Evolutionary conservation across 2,329 filamentous ascomycete genomes (phyloP).

Genomic region (Zymoseptoria ardabiliae): DNA sequence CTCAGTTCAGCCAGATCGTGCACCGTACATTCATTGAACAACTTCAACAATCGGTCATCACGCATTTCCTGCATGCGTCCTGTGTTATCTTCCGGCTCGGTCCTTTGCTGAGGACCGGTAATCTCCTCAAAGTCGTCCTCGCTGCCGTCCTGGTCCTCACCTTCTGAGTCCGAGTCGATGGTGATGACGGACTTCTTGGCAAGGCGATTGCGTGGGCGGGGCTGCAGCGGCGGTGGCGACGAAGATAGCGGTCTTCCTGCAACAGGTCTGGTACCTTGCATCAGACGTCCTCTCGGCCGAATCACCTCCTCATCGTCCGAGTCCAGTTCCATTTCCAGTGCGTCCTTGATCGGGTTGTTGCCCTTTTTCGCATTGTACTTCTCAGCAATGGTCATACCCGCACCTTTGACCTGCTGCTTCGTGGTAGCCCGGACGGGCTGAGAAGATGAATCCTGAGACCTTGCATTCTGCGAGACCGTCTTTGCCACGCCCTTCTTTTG

Average conservation of each 20-base stretch:
- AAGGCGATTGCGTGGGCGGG: slow-evolving; percentile 10
- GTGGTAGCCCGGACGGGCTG: slow-evolving; percentile 37
- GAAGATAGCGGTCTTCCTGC: slow-evolving; percentile 30
- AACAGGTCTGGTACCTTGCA: slow-evolving; percentile 42
- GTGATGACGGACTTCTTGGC: slow-evolving; percentile 24
- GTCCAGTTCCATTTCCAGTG: slow-evolving; percentile 1
- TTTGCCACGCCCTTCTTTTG: slow-evolving; percentile 21
- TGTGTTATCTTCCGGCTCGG: slow-evolving; percentile 30
- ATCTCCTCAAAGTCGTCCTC: slow-evolving; percentile 14
- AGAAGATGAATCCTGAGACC: slow-evolving; percentile 7
- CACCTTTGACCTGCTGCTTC: slow-evolving; percentile 49
- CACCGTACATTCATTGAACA: slow-evolving; percentile 72
- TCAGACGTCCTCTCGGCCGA: slow-evolving; percentile 34
- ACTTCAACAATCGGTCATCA: slow-evolving; percentile 55
- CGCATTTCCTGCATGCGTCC: slow-evolving; percentile 14
- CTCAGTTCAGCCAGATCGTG: slow-evolving; percentile 77
- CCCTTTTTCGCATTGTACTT: slow-evolving; percentile 21
- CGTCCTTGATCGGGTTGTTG: slow-evolving; percentile 6
- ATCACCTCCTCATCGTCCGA: slow-evolving; percentile 24
- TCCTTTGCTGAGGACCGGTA: not conserved
- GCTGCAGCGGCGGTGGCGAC: slow-evolving; percentile 18
- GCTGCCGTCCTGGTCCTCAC: slow-evolving; percentile 27
- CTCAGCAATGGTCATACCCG: slow-evolving; percentile 47
- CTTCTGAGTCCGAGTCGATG: slow-evolving; percentile 34
- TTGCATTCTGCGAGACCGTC: slow-evolving; percentile 9